Percentiles rank a stretch among this genome's conserved stretches.
Evolutionary conservation across 192 early-diverging fungal species (phyloP).

Genomic region (Pilaira anomala): DNA sequence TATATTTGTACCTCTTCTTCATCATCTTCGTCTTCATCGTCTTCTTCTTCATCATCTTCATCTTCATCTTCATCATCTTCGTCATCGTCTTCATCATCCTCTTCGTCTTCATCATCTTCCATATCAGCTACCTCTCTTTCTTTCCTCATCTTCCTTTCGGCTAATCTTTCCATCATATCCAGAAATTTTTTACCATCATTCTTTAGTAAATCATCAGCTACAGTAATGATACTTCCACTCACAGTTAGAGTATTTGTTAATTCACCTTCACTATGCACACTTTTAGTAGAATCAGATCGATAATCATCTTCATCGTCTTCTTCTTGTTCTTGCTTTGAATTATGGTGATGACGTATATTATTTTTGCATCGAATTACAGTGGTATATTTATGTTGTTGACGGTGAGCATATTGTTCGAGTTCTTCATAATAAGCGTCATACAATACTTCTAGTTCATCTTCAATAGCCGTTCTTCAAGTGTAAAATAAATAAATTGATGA

Average conservation of each 20-base stretch:
- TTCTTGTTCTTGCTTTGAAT: constrained; percentile 21
- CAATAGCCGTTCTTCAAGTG: constrained; percentile 65
- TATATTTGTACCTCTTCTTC: constrained; percentile 51
- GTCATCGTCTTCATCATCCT: background rate
- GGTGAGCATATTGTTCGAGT: constrained; percentile 79
- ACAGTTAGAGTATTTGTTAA: background rate
- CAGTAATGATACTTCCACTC: constrained; percentile 57
- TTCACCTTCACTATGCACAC: background rate
- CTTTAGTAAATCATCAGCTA: constrained; percentile 86
- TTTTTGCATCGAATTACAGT: background rate
- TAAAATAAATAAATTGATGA: background rate
- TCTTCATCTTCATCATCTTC: constrained; percentile 58
- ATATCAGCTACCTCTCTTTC: constrained; percentile 41
- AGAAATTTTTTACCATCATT: constrained; percentile 95
- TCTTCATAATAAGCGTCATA: constrained; percentile 91
- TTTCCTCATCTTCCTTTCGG: constrained; percentile 81
- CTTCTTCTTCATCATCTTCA: constrained; percentile 61
- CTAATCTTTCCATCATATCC: constrained; percentile 95
- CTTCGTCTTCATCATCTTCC: constrained; percentile 8
- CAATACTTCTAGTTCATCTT: constrained; percentile 79
- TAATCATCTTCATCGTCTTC: constrained; percentile 51
- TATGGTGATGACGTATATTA: background rate
- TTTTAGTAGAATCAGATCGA: background rate
- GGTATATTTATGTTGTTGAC: constrained; percentile 52
- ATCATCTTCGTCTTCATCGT: constrained; percentile 57